These are phyloP conservation scores for Paradendryphiella salina DNA, from an alignment of 2,329 filamentous ascomycete species.

Conservation along the genomic window DNA sequence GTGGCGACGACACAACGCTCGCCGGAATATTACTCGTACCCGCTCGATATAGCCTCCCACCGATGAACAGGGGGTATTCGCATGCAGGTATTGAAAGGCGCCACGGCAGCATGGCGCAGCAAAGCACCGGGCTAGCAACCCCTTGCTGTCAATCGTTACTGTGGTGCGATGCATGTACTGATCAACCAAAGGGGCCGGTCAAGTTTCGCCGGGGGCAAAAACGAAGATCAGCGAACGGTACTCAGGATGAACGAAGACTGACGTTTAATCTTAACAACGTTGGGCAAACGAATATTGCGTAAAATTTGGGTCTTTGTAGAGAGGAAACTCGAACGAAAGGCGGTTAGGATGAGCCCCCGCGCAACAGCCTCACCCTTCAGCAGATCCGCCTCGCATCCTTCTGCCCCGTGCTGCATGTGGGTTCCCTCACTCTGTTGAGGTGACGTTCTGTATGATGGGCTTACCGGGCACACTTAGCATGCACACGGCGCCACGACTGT, in stretches of 20 bases:
- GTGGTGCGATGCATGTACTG: constrained; percentile 6
- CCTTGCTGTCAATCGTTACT: constrained; percentile 1
- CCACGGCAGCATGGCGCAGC: constrained; percentile 14
- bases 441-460: constrained; percentile 3
- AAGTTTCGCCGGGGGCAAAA: background rate
- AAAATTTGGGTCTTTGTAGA: no score
- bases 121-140: constrained; percentile 7
- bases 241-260: background rate
- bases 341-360: background rate
- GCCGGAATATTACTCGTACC: constrained; percentile 19
- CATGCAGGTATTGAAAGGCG: constrained; percentile 10
- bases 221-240: background rate
- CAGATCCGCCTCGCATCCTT: background rate
- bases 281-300: background rate
- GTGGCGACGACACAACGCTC: constrained; percentile 12
- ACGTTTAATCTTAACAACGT: background rate
- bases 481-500: background rate
- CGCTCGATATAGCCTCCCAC: constrained; percentile 6
- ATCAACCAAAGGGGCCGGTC: background rate
- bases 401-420: background rate
- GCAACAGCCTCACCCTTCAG: background rate
- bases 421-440: constrained; percentile 1
- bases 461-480: background rate
- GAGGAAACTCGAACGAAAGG: background rate
- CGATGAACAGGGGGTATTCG: constrained; percentile 4